Conservation (phyloP, 208 protist genomes). For the Angomonas desouzai region DNA sequence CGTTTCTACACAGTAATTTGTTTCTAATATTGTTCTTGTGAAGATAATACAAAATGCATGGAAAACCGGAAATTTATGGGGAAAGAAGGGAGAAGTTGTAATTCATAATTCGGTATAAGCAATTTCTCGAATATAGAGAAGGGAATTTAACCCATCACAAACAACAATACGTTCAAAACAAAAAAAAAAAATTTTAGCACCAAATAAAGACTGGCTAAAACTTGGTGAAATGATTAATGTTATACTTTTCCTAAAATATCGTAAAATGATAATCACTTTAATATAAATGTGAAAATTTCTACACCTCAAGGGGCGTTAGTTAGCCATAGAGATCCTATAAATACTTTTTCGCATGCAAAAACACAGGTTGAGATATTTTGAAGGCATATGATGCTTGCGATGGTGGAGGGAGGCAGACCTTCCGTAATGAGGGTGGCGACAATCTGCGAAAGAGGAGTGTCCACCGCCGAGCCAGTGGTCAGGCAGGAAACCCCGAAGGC, state of each 20-base stretch:
- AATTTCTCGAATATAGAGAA: too few species aligned
- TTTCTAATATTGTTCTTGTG: too few species aligned
- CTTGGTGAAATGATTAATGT: neutral
- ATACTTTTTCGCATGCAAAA: constrained; percentile 86
- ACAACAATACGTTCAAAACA: too few species aligned
- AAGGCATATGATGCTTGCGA: constrained; percentile 50
- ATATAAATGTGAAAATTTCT: constrained; percentile 2
- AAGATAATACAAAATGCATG: too few species aligned
- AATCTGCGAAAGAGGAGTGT: constrained; percentile 40
- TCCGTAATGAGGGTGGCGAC: constrained; percentile 47
- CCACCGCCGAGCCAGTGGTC: constrained; percentile 29
- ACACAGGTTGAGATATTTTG: constrained; percentile 89
- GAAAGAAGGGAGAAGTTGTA: too few species aligned
- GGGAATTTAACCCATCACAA: too few species aligned
- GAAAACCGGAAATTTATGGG: too few species aligned
- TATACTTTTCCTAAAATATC: neutral
- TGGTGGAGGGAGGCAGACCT: constrained; percentile 27
- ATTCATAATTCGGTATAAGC: too few species aligned
- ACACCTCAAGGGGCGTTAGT: neutral
- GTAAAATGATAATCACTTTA: neutral
- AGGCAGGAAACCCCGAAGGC: constrained; percentile 23
- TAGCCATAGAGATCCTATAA: constrained; percentile 36
- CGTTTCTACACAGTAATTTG: too few species aligned
- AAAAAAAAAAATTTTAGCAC: too few species aligned
- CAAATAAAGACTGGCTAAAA: too few species aligned